Evolutionary conservation across 192 early-diverging fungal species (phyloP), one percentile per base, ranked within the genome.

Genomic region (Podila minutissima): DNA sequence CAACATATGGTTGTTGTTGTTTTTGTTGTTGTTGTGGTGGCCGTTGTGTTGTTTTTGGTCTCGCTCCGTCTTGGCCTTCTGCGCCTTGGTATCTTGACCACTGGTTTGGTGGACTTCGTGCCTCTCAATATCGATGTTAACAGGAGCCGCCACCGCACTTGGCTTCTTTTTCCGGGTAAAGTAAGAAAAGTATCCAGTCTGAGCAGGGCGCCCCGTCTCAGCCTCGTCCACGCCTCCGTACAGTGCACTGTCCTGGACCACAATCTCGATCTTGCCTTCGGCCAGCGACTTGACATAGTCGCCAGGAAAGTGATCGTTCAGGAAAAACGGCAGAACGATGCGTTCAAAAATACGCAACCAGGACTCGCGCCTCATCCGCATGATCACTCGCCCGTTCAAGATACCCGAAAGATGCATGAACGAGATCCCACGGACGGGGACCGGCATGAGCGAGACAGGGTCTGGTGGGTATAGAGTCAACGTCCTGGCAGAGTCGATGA

Each of bases 261-360:
- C 87, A 41, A 85, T 74, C 46, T 86, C 72, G 12, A 88, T 74
- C 29, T 83, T 86, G 24, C 87, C 86, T 31, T 87, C 76, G 33
- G 84, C 66, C 19, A 89, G 55, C 5, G 81, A 66, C 24, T 83
- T 82, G 26, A 72, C 74, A 57, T 89, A 89, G 51, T 88, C 86
- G 13, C 82, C 75, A 12, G 88, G 85, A 61, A 89, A 89, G 66
- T 89, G 88, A 49, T 89, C 88, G 61, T 89, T 89, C 59, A 89
- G 31, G 32, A 89, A 86, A 60, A 86, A 89, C 0, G 88, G 88
- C 11, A 86, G 72, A 0, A 86, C 37, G 22, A 89, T 67, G 20
- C 88, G 82, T 12, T 85, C 83, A 9, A 86, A 29, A 33, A 89
- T 72, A 9, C 86, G 85, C 0, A 87, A 41, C 74, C 75, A 82